A percentile compares a stretch with the other conserved stretches of the same genome.
These are phyloP conservation scores for Magnaporthiopsis rhizophila DNA, from an alignment of 2,329 filamentous ascomycete species.

Conservation along the genomic window DNA sequence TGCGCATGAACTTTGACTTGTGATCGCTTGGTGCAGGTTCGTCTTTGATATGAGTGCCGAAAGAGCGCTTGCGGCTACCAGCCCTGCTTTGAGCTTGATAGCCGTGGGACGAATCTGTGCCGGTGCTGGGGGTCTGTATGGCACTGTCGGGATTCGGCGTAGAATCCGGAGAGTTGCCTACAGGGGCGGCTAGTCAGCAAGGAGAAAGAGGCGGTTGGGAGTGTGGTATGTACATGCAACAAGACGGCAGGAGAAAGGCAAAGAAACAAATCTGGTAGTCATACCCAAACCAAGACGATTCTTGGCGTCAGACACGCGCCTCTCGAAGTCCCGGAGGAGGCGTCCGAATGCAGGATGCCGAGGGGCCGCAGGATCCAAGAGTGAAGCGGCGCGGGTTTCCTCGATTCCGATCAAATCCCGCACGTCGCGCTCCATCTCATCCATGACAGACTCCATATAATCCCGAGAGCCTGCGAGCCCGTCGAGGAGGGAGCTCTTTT, in stretches of 20 bases:
- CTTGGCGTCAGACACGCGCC: neutral
- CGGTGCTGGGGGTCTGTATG: neutral
- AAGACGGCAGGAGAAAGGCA: neutral
- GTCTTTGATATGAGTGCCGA: constrained; percentile 16
- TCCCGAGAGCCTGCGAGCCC: neutral
- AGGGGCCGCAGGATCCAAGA: neutral
- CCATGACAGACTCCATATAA: neutral
- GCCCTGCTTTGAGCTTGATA: neutral
- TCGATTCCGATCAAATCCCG: neutral
- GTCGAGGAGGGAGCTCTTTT: neutral
- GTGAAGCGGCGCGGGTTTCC: neutral
- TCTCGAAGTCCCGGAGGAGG: neutral
- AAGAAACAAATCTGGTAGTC: neutral
- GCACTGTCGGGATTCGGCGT: too few species aligned
- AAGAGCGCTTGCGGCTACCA: constrained; percentile 19
- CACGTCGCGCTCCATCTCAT: neutral
- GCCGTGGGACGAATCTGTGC: neutral
- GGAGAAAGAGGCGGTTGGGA: neutral
- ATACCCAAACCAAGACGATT: neutral
- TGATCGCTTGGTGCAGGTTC: neutral
- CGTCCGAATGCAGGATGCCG: neutral
- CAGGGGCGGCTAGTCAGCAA: neutral
- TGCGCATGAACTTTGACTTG: neutral
- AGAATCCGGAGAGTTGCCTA: neutral
- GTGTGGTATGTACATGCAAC: neutral